Base-by-base conservation (phyloP, 257 asterid genomes). In the Oldenlandia corymbosa region DNA sequence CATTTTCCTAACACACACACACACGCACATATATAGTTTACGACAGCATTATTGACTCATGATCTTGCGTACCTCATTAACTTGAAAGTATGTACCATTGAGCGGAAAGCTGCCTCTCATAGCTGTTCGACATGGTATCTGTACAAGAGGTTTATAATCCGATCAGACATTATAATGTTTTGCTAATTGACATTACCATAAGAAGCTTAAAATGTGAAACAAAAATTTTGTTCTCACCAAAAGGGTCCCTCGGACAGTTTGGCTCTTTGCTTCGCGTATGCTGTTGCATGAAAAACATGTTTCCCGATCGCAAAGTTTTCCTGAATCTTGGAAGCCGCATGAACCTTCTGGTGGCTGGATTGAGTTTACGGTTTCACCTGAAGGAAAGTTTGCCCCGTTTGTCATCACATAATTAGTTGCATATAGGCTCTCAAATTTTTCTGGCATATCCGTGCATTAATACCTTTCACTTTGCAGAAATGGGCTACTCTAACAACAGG, bases 51-150 rank as follows among this genome's bases (percentile, higher is more conserved):
- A 49, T 30, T 21, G 72, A 63, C n/a, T n/a, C n/a, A n/a, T 54
- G 39, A 49, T 70, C 48, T 48, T 60, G 17, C 60, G 21, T 73
- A 92, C 99, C 99, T 92, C 99, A 52, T 92, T 92, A 42, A 92
- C 99, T 86, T 92, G 99, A 64, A 92, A 92, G 71, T 92, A 92
- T 31, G 99, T 92, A 60, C 99, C 99, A 74, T 92, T 92, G 48
- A 92, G 84, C 9, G 99, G 99, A 80, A 92, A 92, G 81, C 99
- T 92, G 73, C 99, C 99, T 76, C 92, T 83, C 97, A 85, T 92
- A 65, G 97, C 99, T 68, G 97, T 92, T 82, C 99, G 88, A 75
- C 99, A 90, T 50, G 97, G 97, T 79, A 90, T 80, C 97, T 93
- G 85, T 74, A 62, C 73, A 58, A 65, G 62, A 47, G 67, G 66